Evolutionary conservation across 163 green algal genomes (phyloP).

Genomic region (Chloromonas sp.): DNA sequence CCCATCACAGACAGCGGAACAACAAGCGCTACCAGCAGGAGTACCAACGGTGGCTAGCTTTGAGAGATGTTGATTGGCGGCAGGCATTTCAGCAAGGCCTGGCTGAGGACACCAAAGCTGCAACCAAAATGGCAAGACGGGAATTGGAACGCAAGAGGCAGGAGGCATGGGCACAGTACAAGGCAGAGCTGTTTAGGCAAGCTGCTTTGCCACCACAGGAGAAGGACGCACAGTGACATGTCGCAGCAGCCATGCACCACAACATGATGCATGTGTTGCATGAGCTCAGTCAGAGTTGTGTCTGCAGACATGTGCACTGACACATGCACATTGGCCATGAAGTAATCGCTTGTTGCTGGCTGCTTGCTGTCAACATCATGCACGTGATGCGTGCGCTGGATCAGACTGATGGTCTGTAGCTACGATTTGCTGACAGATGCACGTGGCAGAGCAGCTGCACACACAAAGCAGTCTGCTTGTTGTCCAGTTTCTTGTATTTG

Average conservation of each 20-base stretch:
- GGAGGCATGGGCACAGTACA: slow-evolving; percentile 18
- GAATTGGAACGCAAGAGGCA: slow-evolving; percentile 6
- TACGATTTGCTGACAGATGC: too few relatives aligned
- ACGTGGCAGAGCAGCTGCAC: too few relatives aligned
- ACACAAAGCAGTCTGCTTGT: too few relatives aligned
- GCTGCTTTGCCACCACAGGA: neutral
- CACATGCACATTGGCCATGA: too few relatives aligned
- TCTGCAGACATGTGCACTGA: too few relatives aligned
- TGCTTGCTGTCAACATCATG: neutral
- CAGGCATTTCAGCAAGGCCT: slow-evolving; percentile 33
- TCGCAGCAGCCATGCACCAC: too few relatives aligned
- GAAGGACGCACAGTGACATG: neutral
- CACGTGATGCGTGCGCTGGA: neutral
- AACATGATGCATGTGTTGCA: too few relatives aligned
- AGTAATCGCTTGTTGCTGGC: too few relatives aligned
- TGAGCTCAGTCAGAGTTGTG: too few relatives aligned
- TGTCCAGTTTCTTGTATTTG: too few relatives aligned
- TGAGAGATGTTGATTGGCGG: slow-evolving; percentile 38
- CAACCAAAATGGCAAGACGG: neutral
- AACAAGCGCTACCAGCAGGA: slow-evolving; percentile 6
- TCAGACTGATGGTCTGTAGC: neutral
- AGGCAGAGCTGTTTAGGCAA: neutral
- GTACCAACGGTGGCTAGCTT: slow-evolving; percentile 17
- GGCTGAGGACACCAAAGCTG: slow-evolving; percentile 13
- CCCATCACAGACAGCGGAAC: neutral